Evolutionary conservation across 306 rosid species (phyloP), one percentile per base, ranked within the genome.

Genomic region (Medicago truncatula): DNA sequence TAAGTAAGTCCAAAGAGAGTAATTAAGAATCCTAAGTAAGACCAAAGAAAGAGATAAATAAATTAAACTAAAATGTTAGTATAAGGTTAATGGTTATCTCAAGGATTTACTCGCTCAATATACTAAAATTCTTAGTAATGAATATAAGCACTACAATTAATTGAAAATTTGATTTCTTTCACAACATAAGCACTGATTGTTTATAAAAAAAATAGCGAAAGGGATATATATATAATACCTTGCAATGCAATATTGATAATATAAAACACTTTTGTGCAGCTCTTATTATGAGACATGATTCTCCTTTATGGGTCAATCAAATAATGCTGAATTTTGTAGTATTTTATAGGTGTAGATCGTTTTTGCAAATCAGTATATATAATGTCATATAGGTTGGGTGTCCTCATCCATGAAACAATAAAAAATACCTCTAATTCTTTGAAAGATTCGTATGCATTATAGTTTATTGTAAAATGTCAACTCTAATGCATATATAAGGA

Each of bases 211-310:
- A 25, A 25, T 28, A 25, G 13, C 17, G 13, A 59, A 25, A 7
- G 40, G 17, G 64, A 23, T 25, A 31, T 5, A 31, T 5, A 31
- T 31, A 31, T 25, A 25, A 25, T 25, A 13, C 65, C 65, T 7
- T 5, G 40, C 18, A 13, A 5, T 6, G 40, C 18, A 13, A 5
- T 10, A 31, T 61, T 31, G 43, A 61, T 80, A 31, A 61, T 80
- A 31, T 76, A 59, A 52, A 80, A 76, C 46, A 31, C 6, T 15
- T 34, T 63, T 49, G 1, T 40, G 2, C 40, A 43, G 63, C 60
- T 64, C 17, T 41, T 71, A 50, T 83, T 77, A 77, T 67, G 76
- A 66, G 88, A 84, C 90, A 86, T 63, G 84, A 86, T 86, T 86
- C 84, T 84, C 75, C 86, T 86, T 84, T 86, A 63, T 71, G 73